Evolutionary conservation across 441 rosid genomes (phyloP).

Genomic region (Dalechampia spathulata): DNA sequence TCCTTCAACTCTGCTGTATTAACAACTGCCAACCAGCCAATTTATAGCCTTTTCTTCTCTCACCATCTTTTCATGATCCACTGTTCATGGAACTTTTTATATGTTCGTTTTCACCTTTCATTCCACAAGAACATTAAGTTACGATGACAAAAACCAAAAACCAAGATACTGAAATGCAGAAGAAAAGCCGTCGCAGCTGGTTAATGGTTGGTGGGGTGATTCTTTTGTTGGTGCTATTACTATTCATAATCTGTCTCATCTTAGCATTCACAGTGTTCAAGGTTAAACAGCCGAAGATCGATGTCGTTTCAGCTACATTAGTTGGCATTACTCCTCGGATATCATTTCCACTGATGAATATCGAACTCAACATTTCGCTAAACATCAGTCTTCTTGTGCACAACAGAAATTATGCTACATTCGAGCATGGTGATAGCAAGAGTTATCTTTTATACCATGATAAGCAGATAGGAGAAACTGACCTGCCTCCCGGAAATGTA

Average conservation of each 20-base stretch:
- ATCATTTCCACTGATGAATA: conserved; percentile 23
- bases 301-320: conserved; percentile 35
- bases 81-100: too few species aligned
- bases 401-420: conserved; percentile 50
- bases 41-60: too few species aligned
- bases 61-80: too few species aligned
- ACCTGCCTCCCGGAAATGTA: conserved; percentile 35
- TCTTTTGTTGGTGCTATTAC: conserved; percentile 16
- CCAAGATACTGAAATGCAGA: neutral
- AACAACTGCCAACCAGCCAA: too few species aligned
- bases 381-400: conserved; percentile 31
- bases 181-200: conserved; percentile 15
- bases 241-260: conserved; percentile 25
- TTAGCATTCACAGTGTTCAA: conserved; percentile 50
- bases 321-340: conserved; percentile 43
- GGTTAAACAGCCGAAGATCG: conserved; percentile 33
- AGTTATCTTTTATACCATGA: conserved; percentile 31
- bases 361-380: conserved; percentile 48
- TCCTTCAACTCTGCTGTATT: too few species aligned
- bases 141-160: conserved; percentile 10
- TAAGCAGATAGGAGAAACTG: conserved; percentile 41
- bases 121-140: too few species aligned
- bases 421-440: conserved; percentile 43
- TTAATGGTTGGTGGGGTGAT: conserved; percentile 5
- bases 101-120: too few species aligned